Evolutionary conservation across 2,329 filamentous ascomycete species (phyloP).

Genomic region (Aureobasidium sp.): DNA sequence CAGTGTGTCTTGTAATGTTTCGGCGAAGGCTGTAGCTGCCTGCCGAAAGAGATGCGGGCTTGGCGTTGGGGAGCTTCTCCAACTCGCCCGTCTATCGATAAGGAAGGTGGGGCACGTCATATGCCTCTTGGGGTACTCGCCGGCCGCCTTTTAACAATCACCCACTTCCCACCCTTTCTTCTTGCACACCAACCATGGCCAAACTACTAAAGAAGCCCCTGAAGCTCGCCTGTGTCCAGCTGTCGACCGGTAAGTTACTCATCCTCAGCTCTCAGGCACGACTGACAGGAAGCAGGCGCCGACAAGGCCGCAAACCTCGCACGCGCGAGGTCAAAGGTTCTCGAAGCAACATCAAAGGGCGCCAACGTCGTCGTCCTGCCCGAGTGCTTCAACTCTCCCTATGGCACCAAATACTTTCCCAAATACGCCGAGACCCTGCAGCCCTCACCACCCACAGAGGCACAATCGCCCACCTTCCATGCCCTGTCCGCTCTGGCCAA

Average conservation of each 20-base stretch:
- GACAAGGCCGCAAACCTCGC: conserved; percentile 82
- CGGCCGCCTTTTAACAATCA: background rate
- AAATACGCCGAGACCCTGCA: conserved; percentile 84
- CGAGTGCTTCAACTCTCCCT: conserved; percentile 98
- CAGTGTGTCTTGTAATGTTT: background rate
- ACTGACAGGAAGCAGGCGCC: conserved; percentile 30
- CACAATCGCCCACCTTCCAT: conserved; percentile 76
- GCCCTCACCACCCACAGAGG: conserved; percentile 63
- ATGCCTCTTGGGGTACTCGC: background rate
- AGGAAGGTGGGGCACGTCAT: background rate
- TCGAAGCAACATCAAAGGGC: conserved; percentile 68
- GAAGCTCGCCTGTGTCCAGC: conserved; percentile 74
- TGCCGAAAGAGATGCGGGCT: background rate
- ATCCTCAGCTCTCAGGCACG: background rate
- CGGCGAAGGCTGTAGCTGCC: background rate
- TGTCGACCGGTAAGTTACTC: conserved; percentile 55
- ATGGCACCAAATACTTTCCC: conserved; percentile 85
- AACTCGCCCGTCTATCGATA: background rate
- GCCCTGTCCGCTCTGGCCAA: conserved; percentile 72
- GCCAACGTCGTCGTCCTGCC: conserved; percentile 86
- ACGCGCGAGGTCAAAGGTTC: conserved; percentile 73
- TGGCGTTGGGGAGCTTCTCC: background rate
- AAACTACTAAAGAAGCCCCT: conserved; percentile 65
- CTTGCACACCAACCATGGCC: conserved; percentile 35
- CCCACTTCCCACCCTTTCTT: background rate